These are phyloP conservation scores for Coemansia sp. DNA, from an alignment of 192 early-diverging fungal genomes.

Conservation along the genomic window DNA sequence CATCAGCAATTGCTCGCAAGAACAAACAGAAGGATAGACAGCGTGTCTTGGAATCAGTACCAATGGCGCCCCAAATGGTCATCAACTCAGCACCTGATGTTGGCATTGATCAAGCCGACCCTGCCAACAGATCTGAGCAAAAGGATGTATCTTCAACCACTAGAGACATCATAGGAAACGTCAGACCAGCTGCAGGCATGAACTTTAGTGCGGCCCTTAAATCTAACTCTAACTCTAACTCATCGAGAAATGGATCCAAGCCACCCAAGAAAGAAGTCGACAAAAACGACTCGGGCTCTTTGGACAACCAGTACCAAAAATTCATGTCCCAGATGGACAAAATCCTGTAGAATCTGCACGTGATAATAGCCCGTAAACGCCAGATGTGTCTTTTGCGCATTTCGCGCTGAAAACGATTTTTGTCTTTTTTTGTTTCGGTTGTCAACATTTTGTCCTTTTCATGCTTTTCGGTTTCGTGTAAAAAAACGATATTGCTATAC, in stretches of 20 bases:
- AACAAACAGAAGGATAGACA: constrained; percentile 41
- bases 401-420: background rate
- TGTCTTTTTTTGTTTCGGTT: background rate
- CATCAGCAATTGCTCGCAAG: constrained; percentile 61
- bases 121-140: constrained; percentile 1
- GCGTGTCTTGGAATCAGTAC: constrained; percentile 40
- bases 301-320: constrained; percentile 64
- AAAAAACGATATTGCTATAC: background rate
- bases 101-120: constrained; percentile 35
- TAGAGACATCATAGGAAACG: constrained; percentile 10
- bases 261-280: constrained; percentile 5
- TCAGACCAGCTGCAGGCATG: constrained; percentile 6
- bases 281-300: constrained; percentile 17
- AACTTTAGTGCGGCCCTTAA: constrained; percentile 11
- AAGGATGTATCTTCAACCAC: background rate
- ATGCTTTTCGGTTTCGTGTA: background rate
- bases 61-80: constrained; percentile 57
- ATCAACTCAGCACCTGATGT: constrained; percentile 75
- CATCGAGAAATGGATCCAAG: background rate
- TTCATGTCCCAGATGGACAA: constrained; percentile 63
- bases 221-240: background rate
- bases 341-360: constrained; percentile 23
- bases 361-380: constrained; percentile 13
- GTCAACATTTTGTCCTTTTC: background rate
- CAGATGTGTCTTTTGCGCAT: background rate